Base-by-base conservation (phyloP, 352 stramenopile species). In the Phytophthora nicotianae region DNA sequence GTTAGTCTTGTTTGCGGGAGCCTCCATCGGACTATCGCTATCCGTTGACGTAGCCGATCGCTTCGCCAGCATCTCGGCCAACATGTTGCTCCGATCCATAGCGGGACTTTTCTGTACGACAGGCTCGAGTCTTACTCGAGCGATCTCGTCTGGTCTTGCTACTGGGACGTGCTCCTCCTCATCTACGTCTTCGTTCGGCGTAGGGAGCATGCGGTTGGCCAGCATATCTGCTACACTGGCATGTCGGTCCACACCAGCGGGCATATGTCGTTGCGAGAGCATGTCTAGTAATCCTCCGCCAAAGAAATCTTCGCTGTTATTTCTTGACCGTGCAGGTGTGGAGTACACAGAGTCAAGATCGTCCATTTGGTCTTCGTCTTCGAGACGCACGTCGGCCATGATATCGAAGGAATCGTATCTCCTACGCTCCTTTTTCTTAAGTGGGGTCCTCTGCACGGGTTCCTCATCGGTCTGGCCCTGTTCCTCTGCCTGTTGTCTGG, bases 41-140 rank as follows among this genome's bases (percentile, higher is more conserved):
- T 58, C 56, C 3, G 46, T 55, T 58, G 62, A 41, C 35, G 58
- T n/a, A 47, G 53, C 43, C 38, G 53, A 24, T 63, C 67, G 56
- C 37, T 66, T 74, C 17, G 63, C 53, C 9, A 82, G 52, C 70
- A 80, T 71, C 52, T 81, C 73, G 2, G 67, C 63, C 42, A 82
- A 51, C 58, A 74, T 65, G 32, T 80, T 72, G 42, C 51, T 69
- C 26, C 57, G 61, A 5, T 65, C 57, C 50, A 59, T 68, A 8
- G 46, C 32, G 14, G 47, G 42, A 8, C 13, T 63, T 27, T 66
- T 46, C 19, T 50, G 59, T 23, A 29, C 29, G 33, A 13, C 16
- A 0, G 49, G 11, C 49, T 43, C 50, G 4, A 10, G 20, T 21
- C 14, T 26, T 45, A 52, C 20, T 21, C 14, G 23, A 46, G 45